A percentile compares a stretch with the other conserved stretches of the same genome.
These are phyloP conservation scores for Diplodia sapinea DNA, from an alignment of 2,329 filamentous ascomycete genomes.

Conservation along the genomic window DNA sequence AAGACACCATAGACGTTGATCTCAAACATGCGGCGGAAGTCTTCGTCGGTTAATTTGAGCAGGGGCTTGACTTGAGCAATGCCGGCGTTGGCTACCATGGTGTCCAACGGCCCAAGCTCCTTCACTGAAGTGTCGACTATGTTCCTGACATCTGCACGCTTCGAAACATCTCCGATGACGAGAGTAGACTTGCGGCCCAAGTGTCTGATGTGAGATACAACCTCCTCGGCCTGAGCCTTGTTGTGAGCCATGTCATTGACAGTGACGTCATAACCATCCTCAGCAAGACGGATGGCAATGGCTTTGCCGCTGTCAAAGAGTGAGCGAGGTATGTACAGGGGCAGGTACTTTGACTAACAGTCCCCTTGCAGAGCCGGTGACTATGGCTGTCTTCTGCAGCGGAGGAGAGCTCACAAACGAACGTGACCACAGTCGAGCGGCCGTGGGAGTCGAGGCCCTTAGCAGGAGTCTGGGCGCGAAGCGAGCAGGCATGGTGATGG, in stretches of 20 bases:
- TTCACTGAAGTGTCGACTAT: constrained; percentile 61
- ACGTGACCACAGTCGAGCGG: constrained; percentile 37
- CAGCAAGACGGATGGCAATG: constrained; percentile 67
- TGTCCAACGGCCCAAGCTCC: constrained; percentile 59
- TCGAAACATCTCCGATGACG: constrained; percentile 67
- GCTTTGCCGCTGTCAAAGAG: constrained; percentile 60
- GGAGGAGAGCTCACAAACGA: constrained; percentile 36
- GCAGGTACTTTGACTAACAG: constrained; percentile 39
- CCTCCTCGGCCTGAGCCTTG: constrained; percentile 58
- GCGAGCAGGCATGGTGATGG: constrained; percentile 33
- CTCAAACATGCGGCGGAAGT: constrained; percentile 65
- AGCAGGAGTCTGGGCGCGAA: constrained; percentile 37
- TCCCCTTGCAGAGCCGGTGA: constrained; percentile 48
- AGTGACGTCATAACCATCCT: constrained; percentile 70
- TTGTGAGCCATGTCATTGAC: constrained; percentile 67
- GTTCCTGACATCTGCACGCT: constrained; percentile 57
- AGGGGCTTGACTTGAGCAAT: constrained; percentile 64
- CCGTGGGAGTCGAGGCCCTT: constrained; percentile 35
- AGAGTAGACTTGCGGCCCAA: constrained; percentile 59
- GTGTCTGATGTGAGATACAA: constrained; percentile 59
- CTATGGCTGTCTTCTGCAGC: constrained; percentile 44
- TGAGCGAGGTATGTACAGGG: background rate
- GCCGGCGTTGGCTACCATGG: constrained; percentile 67
- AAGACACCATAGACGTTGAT: constrained; percentile 70
- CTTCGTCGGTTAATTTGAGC: constrained; percentile 63